Percentiles rank a stretch among this genome's conserved stretches.
These are phyloP conservation scores for Coprinellus micaceus DNA, from an alignment of 768 basidiomycete genomes.

Conservation along the genomic window DNA sequence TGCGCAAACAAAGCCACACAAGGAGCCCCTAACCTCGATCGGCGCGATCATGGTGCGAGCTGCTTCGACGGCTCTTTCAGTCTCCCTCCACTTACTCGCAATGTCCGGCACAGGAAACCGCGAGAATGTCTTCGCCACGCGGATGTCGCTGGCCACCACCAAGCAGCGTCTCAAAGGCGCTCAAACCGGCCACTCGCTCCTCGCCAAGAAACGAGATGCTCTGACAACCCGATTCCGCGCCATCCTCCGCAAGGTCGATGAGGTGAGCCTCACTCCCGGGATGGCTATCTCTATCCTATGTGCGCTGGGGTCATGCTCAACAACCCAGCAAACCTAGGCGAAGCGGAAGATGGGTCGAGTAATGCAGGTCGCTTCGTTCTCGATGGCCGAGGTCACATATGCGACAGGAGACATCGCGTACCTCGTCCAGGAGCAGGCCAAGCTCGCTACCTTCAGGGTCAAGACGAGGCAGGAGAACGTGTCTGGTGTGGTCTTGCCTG, in stretches of 20 bases:
- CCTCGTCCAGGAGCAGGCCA: slow-evolving; percentile 95
- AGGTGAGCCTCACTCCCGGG: slow-evolving; percentile 46
- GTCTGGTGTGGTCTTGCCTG: slow-evolving; percentile 91
- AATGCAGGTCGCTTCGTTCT: slow-evolving; percentile 98
- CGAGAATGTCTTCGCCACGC: slow-evolving; percentile 94
- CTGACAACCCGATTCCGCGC: slow-evolving; percentile 91
- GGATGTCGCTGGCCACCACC: slow-evolving; percentile 95
- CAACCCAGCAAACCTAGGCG: slow-evolving; percentile 52
- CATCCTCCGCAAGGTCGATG: slow-evolving; percentile 95
- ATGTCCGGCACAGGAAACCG: slow-evolving; percentile 92
- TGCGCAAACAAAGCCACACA: no score
- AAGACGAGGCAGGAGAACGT: slow-evolving; percentile 97
- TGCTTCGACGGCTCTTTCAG: not conserved
- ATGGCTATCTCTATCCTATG: not conserved
- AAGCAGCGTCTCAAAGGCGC: slow-evolving; percentile 87
- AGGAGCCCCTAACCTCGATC: no score
- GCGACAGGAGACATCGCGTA: slow-evolving; percentile 96
- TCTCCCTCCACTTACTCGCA: not conserved
- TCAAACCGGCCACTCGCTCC: slow-evolving; percentile 89
- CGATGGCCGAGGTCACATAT: slow-evolving; percentile 98
- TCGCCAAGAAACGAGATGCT: slow-evolving; percentile 98
- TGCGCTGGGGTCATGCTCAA: slow-evolving; percentile 15
- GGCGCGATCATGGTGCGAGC: not conserved
- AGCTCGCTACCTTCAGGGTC: slow-evolving; percentile 87
- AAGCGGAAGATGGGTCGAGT: slow-evolving; percentile 99